Evolutionary conservation across 2,329 filamentous ascomycete species (phyloP).

Genomic region (Fusarium sarcochroum): DNA sequence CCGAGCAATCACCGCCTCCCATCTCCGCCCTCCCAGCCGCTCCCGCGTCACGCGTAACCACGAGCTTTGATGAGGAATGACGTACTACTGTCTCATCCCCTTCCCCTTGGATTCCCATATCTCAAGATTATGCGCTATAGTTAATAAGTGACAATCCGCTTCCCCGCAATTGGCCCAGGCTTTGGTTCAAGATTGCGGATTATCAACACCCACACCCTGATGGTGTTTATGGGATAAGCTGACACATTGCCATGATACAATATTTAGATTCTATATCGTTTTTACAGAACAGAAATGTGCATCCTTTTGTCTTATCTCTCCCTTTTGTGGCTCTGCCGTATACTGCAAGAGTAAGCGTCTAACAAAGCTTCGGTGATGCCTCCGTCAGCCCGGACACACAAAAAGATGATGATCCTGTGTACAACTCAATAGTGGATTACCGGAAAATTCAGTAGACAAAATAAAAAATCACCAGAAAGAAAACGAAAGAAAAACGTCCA

Average conservation of each 20-base stretch:
- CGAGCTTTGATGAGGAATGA: slow-evolving; percentile 26
- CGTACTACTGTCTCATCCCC: slow-evolving; percentile 26
- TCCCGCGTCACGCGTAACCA: slow-evolving; percentile 12
- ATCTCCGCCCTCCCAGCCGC: no score
- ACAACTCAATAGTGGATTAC: neutral
- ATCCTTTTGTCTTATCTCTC: neutral
- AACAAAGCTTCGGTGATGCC: neutral
- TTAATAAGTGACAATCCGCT: slow-evolving; percentile 21
- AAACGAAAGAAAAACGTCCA: neutral
- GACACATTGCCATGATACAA: slow-evolving; percentile 5
- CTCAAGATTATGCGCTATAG: neutral
- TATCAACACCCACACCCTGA: slow-evolving; percentile 22
- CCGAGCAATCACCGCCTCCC: slow-evolving; percentile 31
- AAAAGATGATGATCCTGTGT: neutral
- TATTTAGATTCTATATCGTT: slow-evolving; percentile 6
- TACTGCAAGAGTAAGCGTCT: neutral
- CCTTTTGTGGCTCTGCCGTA: neutral
- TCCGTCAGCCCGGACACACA: neutral
- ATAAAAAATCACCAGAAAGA: slow-evolving; percentile 5
- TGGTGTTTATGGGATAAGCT: slow-evolving; percentile 28
- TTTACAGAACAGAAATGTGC: neutral
- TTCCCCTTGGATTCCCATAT: slow-evolving; percentile 5
- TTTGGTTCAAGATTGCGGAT: neutral
- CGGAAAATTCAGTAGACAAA: slow-evolving; percentile 5
- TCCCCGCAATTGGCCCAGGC: slow-evolving; percentile 24